These are phyloP conservation scores for Aspergillus ustus DNA, from an alignment of 2,329 filamentous ascomycete species.

Conservation along the genomic window DNA sequence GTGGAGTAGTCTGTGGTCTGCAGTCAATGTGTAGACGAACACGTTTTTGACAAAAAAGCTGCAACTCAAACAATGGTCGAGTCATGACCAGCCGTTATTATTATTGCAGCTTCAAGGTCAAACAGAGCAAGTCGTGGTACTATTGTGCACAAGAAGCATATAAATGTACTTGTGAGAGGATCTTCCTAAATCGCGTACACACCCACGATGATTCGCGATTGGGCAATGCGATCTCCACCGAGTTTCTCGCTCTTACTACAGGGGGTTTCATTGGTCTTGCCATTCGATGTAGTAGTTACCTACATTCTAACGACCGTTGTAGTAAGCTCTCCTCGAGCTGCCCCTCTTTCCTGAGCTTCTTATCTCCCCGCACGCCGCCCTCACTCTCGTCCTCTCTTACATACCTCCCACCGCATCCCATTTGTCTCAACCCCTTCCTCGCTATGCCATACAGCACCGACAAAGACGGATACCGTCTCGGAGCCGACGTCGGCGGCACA, in stretches of 20 bases:
- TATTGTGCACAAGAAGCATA: too few relatives aligned
- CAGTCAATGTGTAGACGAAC: neutral
- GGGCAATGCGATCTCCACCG: neutral
- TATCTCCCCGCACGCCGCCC: neutral
- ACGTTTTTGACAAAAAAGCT: neutral
- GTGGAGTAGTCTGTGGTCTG: neutral
- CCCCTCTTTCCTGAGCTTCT: neutral
- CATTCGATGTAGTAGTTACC: too few relatives aligned
- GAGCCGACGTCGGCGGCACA: conserved; percentile 44
- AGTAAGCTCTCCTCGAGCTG: neutral
- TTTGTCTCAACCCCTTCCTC: too few relatives aligned
- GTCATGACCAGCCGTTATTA: neutral
- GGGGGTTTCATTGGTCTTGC: neutral
- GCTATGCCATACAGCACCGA: neutral
- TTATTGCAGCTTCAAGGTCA: neutral
- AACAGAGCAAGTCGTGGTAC: too few relatives aligned
- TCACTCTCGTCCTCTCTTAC: neutral
- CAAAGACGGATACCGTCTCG: conserved; percentile 23
- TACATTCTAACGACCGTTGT: too few relatives aligned
- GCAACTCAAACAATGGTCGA: neutral
- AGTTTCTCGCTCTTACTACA: neutral
- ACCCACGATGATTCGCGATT: neutral
- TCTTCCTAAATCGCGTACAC: neutral
- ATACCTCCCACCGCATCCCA: neutral
- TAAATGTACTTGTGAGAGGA: too few relatives aligned